Evolutionary conservation across 305 asterid genomes (phyloP).

Genomic region (Stenogyne calaminthoides): DNA sequence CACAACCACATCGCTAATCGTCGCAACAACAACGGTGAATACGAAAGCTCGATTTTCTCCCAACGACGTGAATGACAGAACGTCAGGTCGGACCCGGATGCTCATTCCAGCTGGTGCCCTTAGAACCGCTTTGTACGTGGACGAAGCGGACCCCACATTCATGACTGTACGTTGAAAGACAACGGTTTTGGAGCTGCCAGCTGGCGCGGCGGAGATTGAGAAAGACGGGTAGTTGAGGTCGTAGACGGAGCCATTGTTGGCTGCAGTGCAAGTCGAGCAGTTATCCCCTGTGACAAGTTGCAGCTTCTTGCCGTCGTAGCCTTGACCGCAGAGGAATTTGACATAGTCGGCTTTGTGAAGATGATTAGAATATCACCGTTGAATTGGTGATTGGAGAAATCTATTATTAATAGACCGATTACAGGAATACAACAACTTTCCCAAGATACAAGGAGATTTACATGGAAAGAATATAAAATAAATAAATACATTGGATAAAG

Average conservation of each 20-base stretch:
- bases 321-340: slow-evolving; percentile 69
- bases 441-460: no score
- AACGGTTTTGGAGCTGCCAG: slow-evolving; percentile 21
- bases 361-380: no score
- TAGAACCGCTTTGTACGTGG: slow-evolving; percentile 46
- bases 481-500: no score
- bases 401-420: no score
- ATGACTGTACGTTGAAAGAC: slow-evolving; percentile 54
- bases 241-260: slow-evolving; percentile 45
- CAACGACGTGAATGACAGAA: slow-evolving; percentile 43
- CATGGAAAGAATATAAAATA: no score
- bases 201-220: slow-evolving; percentile 25
- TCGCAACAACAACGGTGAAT: slow-evolving; percentile 42
- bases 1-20: neutral
- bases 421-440: no score
- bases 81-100: slow-evolving; percentile 43
- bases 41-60: slow-evolving; percentile 47
- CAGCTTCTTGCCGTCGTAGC: slow-evolving; percentile 46
- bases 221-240: slow-evolving; percentile 69
- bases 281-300: slow-evolving; percentile 51
- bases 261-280: slow-evolving; percentile 42
- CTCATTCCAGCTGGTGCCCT: slow-evolving; percentile 28
- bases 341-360: slow-evolving; percentile 56
- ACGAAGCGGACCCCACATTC: slow-evolving; percentile 55
- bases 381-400: no score